phyloP scores from a whole-genome alignment of 768 basidiomycete species.

The Pleurotus tuber-regium region DNA sequence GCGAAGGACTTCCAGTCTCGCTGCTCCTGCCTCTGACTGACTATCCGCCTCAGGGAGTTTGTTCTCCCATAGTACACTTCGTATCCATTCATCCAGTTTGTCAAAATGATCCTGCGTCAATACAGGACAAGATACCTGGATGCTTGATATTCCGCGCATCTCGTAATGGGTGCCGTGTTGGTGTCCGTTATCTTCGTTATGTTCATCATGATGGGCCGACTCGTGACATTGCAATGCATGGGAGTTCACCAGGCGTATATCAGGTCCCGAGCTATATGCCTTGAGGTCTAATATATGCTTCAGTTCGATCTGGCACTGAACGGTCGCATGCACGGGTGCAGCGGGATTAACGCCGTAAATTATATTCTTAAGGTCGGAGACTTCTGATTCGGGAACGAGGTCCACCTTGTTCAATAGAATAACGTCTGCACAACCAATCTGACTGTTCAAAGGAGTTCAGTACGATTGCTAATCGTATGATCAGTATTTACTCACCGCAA shows the following conservation, averaged over 20 bases:
- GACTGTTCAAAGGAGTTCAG: conserved; percentile 50
- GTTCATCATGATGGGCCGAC: conserved; percentile 27
- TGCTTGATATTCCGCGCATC: conserved; percentile 77
- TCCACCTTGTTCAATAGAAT: conserved; percentile 92
- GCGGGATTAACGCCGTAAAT: conserved; percentile 81
- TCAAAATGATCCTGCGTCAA: conserved; percentile 47
- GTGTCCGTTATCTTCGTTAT: conserved; percentile 30
- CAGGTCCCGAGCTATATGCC: conserved; percentile 55
- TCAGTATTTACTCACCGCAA: conserved; percentile 51
- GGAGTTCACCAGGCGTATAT: conserved; percentile 15
- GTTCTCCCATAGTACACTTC: conserved; percentile 79
- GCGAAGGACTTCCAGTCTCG: conserved; percentile 63
- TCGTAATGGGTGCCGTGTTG: conserved; percentile 58
- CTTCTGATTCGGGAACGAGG: conserved; percentile 47
- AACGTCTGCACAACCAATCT: conserved; percentile 91
- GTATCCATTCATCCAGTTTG: conserved; percentile 77
- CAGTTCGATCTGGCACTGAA: conserved; percentile 72
- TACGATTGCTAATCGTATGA: background rate
- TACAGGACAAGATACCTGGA: conserved; percentile 67
- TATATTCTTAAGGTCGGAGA: conserved; percentile 50
- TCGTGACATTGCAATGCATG: conserved; percentile 21
- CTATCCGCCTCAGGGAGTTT: conserved; percentile 35
- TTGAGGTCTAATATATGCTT: conserved; percentile 73
- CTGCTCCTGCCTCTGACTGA: conserved; percentile 14
- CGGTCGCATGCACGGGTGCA: conserved; percentile 70